A percentile compares a stretch with the other conserved stretches of the same genome.
phyloP scores from a whole-genome alignment of 2,329 filamentous ascomycete species.

The Cladosporium halotolerans region DNA sequence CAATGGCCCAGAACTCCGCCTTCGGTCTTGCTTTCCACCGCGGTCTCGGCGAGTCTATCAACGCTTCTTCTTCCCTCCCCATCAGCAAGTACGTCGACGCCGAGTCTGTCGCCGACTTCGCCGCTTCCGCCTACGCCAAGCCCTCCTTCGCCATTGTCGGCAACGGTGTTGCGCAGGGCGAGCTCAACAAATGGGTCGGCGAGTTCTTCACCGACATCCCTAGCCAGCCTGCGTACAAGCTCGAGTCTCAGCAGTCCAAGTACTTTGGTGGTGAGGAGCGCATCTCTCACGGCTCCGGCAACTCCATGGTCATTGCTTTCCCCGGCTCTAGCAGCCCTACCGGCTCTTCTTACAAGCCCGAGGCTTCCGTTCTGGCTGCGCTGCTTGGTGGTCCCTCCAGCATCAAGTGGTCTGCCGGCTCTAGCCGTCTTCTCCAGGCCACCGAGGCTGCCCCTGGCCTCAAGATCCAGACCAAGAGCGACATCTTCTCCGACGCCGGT shows the following conservation, averaged over 20 bases:
- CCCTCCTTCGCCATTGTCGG: constrained; percentile 86
- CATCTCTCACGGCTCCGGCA: constrained; percentile 67
- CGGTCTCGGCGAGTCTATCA: constrained; percentile 75
- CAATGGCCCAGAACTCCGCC: constrained; percentile 76
- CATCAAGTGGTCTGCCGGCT: constrained; percentile 94
- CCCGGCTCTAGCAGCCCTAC: constrained; percentile 74
- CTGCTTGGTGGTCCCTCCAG: constrained; percentile 83
- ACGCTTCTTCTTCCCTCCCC: constrained; percentile 65
- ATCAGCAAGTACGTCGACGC: constrained; percentile 75
- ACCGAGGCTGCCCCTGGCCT: constrained; percentile 60
- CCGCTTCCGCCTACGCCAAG: constrained; percentile 76
- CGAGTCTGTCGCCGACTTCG: constrained; percentile 67
- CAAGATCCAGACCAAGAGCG: constrained; percentile 66
- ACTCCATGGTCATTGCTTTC: constrained; percentile 86
- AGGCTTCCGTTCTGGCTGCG: constrained; percentile 77
- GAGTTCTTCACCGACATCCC: constrained; percentile 80
- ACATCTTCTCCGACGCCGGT: constrained; percentile 88
- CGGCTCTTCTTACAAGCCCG: constrained; percentile 73
- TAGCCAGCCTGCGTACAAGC: constrained; percentile 43
- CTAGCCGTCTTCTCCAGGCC: constrained; percentile 81
- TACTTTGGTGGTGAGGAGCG: constrained; percentile 96
- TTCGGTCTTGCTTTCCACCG: constrained; percentile 87
- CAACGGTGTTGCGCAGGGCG: constrained; percentile 71
- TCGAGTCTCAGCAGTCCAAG: constrained; percentile 62
- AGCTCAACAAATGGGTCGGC: constrained; percentile 81